Conservation (phyloP, 2,329 filamentous ascomycete species). For the Thelonectria blattea region DNA sequence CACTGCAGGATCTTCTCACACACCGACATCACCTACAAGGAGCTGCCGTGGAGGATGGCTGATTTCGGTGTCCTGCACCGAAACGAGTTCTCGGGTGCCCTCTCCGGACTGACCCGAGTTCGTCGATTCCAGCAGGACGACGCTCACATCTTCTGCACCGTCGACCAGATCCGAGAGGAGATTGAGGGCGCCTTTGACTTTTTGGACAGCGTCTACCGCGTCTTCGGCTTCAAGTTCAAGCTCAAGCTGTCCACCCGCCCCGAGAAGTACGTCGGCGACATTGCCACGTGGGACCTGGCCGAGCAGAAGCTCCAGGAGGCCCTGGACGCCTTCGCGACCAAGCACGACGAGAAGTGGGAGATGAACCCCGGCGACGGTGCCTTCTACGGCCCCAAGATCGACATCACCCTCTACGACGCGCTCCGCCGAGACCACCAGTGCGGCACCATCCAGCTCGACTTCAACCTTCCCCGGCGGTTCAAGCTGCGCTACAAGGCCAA, state of each 20-base stretch:
- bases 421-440: constrained; percentile 68
- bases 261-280: constrained; percentile 86
- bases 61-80: constrained; percentile 96
- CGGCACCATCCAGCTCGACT: constrained; percentile 92
- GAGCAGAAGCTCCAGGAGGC: constrained; percentile 81
- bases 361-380: constrained; percentile 94
- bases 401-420: constrained; percentile 91
- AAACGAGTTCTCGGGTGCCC: constrained; percentile 91
- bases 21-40: constrained; percentile 80
- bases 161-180: constrained; percentile 49
- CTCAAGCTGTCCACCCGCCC: constrained; percentile 90
- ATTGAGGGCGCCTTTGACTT: constrained; percentile 90
- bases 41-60: constrained; percentile 89
- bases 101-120: constrained; percentile 89
- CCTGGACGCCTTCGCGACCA: constrained; percentile 74
- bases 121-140: constrained; percentile 96
- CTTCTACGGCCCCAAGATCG: constrained; percentile 98
- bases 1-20: constrained; percentile 89
- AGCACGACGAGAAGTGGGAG: constrained; percentile 75
- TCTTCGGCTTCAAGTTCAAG: constrained; percentile 76
- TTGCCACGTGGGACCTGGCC: constrained; percentile 87
- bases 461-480: constrained; percentile 67
- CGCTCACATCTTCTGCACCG: constrained; percentile 87
- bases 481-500: constrained; percentile 58
- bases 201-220: constrained; percentile 73